Percentiles rank a stretch among this genome's conserved stretches.
Evolutionary conservation across 1,284 basidiomycete genomes (phyloP).

Genomic region (Tilletia horrida): DNA sequence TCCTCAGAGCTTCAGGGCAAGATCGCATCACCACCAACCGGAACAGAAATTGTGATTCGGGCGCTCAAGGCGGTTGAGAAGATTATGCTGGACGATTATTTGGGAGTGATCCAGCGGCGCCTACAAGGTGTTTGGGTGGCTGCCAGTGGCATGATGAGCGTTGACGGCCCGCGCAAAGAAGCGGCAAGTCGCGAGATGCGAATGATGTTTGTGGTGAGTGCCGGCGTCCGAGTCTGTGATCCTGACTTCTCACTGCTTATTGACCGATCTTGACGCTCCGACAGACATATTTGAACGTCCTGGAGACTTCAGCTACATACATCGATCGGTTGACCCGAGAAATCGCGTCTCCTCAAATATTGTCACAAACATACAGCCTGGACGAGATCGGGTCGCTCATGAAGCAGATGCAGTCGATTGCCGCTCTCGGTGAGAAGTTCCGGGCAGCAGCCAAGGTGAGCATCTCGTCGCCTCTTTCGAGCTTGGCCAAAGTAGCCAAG

Average conservation of each 20-base stretch:
- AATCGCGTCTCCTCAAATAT: constrained; percentile 27
- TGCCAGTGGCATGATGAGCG: constrained; percentile 39
- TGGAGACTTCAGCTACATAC: constrained; percentile 44
- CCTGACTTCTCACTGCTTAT: background rate
- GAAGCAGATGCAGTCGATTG: constrained; percentile 4
- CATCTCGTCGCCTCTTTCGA: too few relatives aligned
- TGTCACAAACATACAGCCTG: constrained; percentile 23
- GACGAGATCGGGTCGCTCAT: constrained; percentile 25
- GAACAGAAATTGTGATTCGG: background rate
- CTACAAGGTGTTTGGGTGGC: constrained; percentile 46
- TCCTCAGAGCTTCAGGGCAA: background rate
- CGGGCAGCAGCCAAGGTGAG: constrained; percentile 12
- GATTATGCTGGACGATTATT: constrained; percentile 44
- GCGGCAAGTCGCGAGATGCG: constrained; percentile 51
- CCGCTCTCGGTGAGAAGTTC: background rate
- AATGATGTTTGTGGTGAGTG: constrained; percentile 36
- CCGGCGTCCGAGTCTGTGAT: background rate
- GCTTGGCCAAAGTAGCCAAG: too few relatives aligned
- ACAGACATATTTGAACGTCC: constrained; percentile 47
- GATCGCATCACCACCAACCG: background rate
- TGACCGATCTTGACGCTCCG: background rate
- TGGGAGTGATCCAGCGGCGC: constrained; percentile 47
- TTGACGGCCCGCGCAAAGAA: constrained; percentile 50
- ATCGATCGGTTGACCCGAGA: constrained; percentile 42
- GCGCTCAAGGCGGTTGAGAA: constrained; percentile 26